Evolutionary conservation across 495 filamentous ascomycete species (phyloP), one percentile per base, ranked within the genome.

Genomic region (Penicillium goetzii): DNA sequence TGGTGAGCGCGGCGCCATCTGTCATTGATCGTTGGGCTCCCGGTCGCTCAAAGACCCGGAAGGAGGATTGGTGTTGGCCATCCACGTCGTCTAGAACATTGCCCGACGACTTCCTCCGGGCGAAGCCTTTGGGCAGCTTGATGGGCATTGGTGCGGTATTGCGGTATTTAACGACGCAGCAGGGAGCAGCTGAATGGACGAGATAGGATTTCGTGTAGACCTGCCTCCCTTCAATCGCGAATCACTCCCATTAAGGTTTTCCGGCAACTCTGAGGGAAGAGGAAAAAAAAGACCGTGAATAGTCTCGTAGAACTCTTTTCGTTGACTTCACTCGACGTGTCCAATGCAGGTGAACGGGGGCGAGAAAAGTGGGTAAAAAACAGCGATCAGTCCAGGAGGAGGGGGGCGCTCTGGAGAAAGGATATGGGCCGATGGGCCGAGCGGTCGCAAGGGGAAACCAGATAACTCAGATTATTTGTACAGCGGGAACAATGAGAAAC

Each of bases 61-160:
- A 89, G 17, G 84, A 85, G 23, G 80, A 67, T 50, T 81, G 76
- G n/a, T 78, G 76, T 23, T 73, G 72, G 23, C 79, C 74, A 60
- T 84, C 76, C 32, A 75, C 74, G 33, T 86, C 86, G 59, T 89
- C 88, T 38, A 89, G 74, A 54, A 78, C 80, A 75, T 88, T 89
- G 36, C 83, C 86, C 66, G 85, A 82, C 67, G 88, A 90, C 77
- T 89, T 90, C 61, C 88, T 84, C 68, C 88, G 83, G 66, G 80
- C 76, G 66, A 90, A 89, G 62, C 76, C 73, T 71, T 87, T 90
- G 56, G 85, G 85, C 59, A 89, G 79, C 78, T 88, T 89, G 75
- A 89, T 90, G 75, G 88, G 88, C 86, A 90, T 90, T 54, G 65
- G 61, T 49, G 63, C 51, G 59, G 51, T 56, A 36, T 50, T 40